Evolutionary conservation across 441 rosid species (phyloP).

Genomic region (Brassica balearica): DNA sequence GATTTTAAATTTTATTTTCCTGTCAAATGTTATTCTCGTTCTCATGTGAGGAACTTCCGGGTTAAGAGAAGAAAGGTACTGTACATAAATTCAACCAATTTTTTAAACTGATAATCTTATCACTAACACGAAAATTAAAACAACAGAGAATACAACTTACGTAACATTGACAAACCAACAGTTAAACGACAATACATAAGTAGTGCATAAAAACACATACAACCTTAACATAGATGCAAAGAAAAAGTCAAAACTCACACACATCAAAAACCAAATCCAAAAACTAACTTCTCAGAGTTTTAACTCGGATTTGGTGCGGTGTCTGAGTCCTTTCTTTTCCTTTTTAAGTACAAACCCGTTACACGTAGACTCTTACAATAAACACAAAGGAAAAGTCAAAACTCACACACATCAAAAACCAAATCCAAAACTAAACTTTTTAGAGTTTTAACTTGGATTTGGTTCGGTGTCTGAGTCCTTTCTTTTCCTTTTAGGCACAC

Average conservation of each 20-base stretch:
- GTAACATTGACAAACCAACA: not conserved
- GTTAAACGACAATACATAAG: not conserved
- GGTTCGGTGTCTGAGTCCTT: constrained; percentile 46
- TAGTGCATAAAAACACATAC: not conserved
- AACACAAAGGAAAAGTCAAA: constrained; percentile 19
- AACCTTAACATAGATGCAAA: not conserved
- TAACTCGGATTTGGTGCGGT: constrained; percentile 43
- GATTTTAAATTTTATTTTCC: not conserved
- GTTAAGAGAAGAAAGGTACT: constrained; percentile 1
- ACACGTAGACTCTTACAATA: not conserved
- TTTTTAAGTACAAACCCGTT: not conserved
- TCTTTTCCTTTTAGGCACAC: constrained; percentile 7
- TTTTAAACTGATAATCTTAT: not conserved
- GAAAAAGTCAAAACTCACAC: constrained; percentile 40
- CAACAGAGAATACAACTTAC: not conserved
- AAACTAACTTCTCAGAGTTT: not conserved
- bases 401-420: constrained; percentile 45
- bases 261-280: constrained; percentile 44
- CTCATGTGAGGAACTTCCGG: not conserved
- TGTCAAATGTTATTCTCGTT: not conserved
- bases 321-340: constrained; percentile 40
- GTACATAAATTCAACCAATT: not conserved
- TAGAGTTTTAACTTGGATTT: constrained; percentile 30
- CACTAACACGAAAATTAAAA: not conserved
- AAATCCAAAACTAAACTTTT: constrained; percentile 38